A percentile compares a stretch with the other conserved stretches of the same genome.
Conservation (phyloP, 2,329 filamentous ascomycete genomes). For the Xylariaceae sp. region DNA sequence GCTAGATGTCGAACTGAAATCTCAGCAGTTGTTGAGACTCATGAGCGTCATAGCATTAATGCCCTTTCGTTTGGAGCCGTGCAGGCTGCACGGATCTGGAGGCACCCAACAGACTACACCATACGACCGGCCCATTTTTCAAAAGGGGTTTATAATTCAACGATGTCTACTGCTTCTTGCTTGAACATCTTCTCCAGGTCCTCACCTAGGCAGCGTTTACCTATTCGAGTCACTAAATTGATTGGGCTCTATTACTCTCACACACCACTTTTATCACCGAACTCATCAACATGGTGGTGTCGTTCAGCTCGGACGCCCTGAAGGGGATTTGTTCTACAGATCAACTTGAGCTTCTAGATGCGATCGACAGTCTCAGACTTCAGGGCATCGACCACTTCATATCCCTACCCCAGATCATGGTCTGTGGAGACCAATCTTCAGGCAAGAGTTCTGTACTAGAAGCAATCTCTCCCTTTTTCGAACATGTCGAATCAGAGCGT, state of each 20-base stretch:
- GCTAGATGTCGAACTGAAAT: not conserved
- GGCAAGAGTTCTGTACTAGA: conserved; percentile 11
- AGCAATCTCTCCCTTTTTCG: conserved; percentile 40
- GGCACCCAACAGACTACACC: not conserved
- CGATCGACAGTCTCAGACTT: not conserved
- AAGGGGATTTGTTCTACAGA: not conserved
- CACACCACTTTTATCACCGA: not conserved
- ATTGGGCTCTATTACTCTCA: not conserved
- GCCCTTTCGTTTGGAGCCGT: not conserved
- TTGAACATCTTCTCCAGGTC: not conserved
- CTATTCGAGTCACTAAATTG: not conserved
- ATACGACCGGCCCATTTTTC: not conserved
- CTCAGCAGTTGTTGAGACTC: not conserved
- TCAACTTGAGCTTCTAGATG: not conserved
- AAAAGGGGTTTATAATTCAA: not conserved
- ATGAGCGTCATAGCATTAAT: not conserved
- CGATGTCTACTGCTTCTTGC: not conserved
- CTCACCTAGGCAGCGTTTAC: not conserved
- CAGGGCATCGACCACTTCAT: not conserved
- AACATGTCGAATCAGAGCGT: conserved; percentile 23
- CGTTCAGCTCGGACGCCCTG: not conserved
- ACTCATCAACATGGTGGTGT: not conserved
- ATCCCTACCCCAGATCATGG: conserved; percentile 7
- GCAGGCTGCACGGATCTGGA: not conserved
- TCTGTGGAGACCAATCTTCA: conserved; percentile 5